phyloP scores from a whole-genome alignment of 305 asterid genomes.

The Euphrasia arctica region DNA sequence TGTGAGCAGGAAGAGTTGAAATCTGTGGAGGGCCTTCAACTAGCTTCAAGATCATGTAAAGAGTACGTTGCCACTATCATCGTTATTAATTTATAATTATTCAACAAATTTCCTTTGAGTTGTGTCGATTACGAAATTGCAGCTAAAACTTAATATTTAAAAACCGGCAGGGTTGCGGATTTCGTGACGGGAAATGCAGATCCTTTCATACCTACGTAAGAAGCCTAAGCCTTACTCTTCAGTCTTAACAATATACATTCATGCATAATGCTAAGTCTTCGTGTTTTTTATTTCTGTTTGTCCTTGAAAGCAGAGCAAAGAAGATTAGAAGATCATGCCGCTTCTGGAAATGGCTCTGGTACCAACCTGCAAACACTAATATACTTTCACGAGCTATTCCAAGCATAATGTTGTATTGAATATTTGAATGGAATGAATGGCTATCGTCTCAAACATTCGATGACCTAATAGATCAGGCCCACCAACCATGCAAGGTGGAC shows the following conservation, averaged over 20 bases:
- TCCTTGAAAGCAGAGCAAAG: conserved; percentile 41
- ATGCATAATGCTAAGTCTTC: neutral
- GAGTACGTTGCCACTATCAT: neutral
- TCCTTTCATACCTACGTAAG: conserved; percentile 76
- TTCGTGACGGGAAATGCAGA: conserved; percentile 55
- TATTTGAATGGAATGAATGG: neutral
- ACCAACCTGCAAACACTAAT: conserved; percentile 23
- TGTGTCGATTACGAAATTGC: neutral
- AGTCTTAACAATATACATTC: neutral
- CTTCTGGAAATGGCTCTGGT: conserved; percentile 91
- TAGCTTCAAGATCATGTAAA: conserved; percentile 72
- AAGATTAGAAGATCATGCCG: conserved; percentile 51
- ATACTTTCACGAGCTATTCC: neutral
- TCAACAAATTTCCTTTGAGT: no score
- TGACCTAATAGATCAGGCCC: no score
- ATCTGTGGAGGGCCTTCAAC: conserved; percentile 60
- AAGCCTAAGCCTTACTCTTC: neutral
- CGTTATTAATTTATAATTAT: no score
- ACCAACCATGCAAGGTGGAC: no score
- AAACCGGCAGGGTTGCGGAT: conserved; percentile 61
- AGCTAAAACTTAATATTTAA: conserved; percentile 11
- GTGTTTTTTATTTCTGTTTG: neutral
- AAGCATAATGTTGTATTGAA: no score
- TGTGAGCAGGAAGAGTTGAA: conserved; percentile 77
- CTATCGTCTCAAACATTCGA: neutral